phyloP scores from a whole-genome alignment of 148 eudicot genomes.

The Chenopodium suecicum region DNA sequence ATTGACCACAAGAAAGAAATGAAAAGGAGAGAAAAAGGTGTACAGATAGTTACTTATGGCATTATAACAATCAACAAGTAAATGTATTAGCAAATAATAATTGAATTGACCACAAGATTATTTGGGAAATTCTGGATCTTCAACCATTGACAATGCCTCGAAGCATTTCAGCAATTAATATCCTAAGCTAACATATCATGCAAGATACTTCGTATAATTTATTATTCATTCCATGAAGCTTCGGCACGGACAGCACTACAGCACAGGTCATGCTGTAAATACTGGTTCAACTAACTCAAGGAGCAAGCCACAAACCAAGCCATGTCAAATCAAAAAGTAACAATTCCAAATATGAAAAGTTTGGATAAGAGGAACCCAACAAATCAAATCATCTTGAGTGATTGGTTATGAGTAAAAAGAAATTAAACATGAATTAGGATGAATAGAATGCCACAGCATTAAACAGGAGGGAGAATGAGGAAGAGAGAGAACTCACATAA shows the following conservation, averaged over 20 bases:
- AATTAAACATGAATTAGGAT: not conserved
- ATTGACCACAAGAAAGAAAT: not conserved
- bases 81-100: not conserved
- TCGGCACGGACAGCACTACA: slow-evolving; percentile 17
- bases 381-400: not conserved
- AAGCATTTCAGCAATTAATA: not conserved
- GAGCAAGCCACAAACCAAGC: not conserved
- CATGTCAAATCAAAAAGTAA: not conserved
- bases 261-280: not conserved
- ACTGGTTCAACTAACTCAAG: not conserved
- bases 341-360: not conserved
- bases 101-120: not conserved
- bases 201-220: not conserved
- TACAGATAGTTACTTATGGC: not conserved
- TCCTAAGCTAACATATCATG: not conserved
- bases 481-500: slow-evolving; percentile 47
- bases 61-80: not conserved
- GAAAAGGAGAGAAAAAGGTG: not conserved
- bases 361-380: not conserved
- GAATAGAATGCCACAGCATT: not conserved
- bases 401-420: not conserved
- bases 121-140: not conserved
- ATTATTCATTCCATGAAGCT: not conserved
- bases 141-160: not conserved
- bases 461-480: not conserved